Evolutionary conservation across 441 rosid genomes (phyloP), one percentile per base, ranked within the genome.

Genomic region (Eruca vesicaria): DNA sequence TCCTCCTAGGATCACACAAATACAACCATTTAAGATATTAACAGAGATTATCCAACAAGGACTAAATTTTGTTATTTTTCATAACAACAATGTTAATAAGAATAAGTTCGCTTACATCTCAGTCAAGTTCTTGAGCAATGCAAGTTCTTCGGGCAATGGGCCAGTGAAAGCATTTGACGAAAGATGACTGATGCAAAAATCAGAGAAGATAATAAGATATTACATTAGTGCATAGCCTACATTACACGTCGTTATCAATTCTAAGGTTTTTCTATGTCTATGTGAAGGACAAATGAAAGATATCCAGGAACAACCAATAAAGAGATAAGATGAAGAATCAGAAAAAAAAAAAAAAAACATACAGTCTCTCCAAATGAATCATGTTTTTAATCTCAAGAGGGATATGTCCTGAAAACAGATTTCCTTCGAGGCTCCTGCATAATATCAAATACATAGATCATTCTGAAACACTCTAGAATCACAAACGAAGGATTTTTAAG

Each of bases 351-450:
- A 23, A 20, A 48, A 16, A 63, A 68, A 61, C 52, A 81, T 88
- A 94, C 99, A 90, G 77, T 83, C 82, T 88, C 82, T 89, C 82
- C 75, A 94, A 81, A 68, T 81, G 81, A 77, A 70, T 66, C 85
- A 92, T 60, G 26, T 75, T 85, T 66, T 90, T 86, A 63, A 92
- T 90, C 64, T 87, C 90, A 58, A 85, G 88, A 19, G 97, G 94
- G 75, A 94, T 88, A 53, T 76, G 76, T 70, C 98, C 98, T 1
- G 88, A 80, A 80, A 90, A 92, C 8, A 0, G 71, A 79, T 92
- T 94, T 66, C 97, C 99, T 86, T 95, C 98, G 3, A 92, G 83
- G 74, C 90, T 92, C 88, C 98, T 92, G 86, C 75, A 38, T 56
- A 16, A 19, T 50, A 33, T 38, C 77, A 85, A 9, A 58, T 45